phyloP scores from a whole-genome alignment of 208 protist genomes.

The Leishmania gerbilli region DNA sequence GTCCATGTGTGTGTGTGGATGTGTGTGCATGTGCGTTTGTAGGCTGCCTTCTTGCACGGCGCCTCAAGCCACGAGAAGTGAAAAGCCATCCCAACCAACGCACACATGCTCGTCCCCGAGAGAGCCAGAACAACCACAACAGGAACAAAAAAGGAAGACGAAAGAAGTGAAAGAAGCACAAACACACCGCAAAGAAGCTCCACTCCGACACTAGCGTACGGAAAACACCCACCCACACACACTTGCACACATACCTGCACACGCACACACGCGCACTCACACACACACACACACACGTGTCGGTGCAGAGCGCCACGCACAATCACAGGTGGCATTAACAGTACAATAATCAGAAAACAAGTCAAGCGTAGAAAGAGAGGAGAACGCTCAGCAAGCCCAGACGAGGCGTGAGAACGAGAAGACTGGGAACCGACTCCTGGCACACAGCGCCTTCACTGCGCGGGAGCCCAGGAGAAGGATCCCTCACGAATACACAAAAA shows the following conservation, averaged over 20 bases:
- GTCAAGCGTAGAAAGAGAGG: background rate
- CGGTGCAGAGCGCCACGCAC: background rate
- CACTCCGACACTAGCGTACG: background rate
- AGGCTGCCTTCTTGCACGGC: background rate
- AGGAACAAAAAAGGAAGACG: background rate
- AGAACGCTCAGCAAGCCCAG: background rate
- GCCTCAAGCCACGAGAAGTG: background rate
- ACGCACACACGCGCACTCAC: background rate
- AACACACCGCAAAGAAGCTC: background rate
- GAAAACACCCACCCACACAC: constrained; percentile 4
- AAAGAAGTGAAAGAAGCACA: background rate
- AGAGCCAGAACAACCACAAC: background rate
- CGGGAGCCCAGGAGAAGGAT: background rate
- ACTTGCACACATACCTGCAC: constrained; percentile 5
- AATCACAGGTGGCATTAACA: background rate
- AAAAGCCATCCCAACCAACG: background rate
- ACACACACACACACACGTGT: background rate
- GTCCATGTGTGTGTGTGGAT: background rate
- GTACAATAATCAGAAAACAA: background rate
- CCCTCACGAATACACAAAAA: background rate
- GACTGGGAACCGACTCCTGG: too few relatives aligned
- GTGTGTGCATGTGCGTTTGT: background rate
- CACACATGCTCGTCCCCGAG: background rate
- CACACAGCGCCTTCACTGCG: background rate
- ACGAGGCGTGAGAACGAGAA: background rate